phyloP scores from a whole-genome alignment of 441 rosid genomes.

The Brassica balearica region DNA sequence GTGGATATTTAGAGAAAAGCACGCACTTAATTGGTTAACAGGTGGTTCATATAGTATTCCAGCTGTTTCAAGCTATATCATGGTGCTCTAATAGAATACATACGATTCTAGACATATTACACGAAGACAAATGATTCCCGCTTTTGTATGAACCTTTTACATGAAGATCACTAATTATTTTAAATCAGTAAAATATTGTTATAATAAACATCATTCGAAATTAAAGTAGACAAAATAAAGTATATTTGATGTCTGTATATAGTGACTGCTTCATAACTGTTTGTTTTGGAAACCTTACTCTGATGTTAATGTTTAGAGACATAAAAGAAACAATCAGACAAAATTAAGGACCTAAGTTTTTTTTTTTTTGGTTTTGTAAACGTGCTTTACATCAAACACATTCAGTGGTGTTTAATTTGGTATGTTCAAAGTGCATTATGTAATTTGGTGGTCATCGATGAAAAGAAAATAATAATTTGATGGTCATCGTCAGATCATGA shows the following conservation, averaged over 20 bases:
- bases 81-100: background rate
- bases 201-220: background rate
- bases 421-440: no score
- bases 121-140: background rate
- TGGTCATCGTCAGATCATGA: background rate
- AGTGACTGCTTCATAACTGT: background rate
- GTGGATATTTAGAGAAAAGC: no score
- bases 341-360: background rate
- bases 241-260: background rate
- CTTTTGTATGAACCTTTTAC: background rate
- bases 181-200: background rate
- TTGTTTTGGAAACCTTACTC: background rate
- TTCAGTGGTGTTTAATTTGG: background rate
- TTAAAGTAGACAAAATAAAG: background rate
- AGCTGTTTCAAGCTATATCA: background rate
- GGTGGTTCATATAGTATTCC: no score
- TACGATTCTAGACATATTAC: background rate
- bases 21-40: no score
- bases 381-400: background rate
- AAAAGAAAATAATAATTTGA: no score
- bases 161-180: background rate
- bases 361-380: background rate
- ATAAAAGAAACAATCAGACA: background rate
- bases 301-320: background rate
- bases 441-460: no score